Conservation (phyloP, 805 yeast species). For the Saccharomyces kudriavzevii region DNA sequence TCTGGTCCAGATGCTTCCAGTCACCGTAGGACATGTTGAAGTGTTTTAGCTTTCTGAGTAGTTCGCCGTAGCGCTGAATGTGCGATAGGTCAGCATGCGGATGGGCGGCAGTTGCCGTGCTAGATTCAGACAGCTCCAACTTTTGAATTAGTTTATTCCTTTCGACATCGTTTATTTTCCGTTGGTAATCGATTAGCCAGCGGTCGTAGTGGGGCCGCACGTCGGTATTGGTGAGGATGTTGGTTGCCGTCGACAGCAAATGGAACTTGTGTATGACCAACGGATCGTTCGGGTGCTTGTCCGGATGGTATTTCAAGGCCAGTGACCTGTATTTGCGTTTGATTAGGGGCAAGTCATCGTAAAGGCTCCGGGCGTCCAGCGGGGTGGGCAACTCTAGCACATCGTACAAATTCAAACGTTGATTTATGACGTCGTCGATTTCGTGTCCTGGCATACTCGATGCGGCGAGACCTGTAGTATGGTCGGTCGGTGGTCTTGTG, state of each 20-base stretch:
- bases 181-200: conserved; percentile 7
- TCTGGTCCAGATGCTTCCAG: conserved; percentile 13
- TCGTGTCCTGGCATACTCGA: not conserved
- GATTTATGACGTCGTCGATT: not conserved
- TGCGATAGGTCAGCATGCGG: conserved; percentile 2
- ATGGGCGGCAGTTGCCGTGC: not conserved
- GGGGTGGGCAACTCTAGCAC: conserved; percentile 37
- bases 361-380: not conserved
- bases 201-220: conserved; percentile 18
- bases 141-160: not conserved
- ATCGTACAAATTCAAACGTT: conserved; percentile 31
- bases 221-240: conserved; percentile 16
- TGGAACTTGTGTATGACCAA: conserved; percentile 19
- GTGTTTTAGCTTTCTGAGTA: conserved; percentile 22
- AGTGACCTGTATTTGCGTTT: conserved; percentile 15
- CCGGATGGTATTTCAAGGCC: conserved; percentile 26
- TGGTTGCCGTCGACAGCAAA: conserved; percentile 21
- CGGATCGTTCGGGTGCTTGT: conserved; percentile 14
- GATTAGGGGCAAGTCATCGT: conserved; percentile 11
- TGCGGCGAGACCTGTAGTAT: not conserved
- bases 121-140: not conserved
- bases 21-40: conserved; percentile 20
- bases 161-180: not conserved
- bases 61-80: conserved; percentile 22
- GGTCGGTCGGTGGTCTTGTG: not conserved